Evolutionary conservation across 805 yeast species (phyloP).

Genomic region (Tetrapisispora namnaoensis): DNA sequence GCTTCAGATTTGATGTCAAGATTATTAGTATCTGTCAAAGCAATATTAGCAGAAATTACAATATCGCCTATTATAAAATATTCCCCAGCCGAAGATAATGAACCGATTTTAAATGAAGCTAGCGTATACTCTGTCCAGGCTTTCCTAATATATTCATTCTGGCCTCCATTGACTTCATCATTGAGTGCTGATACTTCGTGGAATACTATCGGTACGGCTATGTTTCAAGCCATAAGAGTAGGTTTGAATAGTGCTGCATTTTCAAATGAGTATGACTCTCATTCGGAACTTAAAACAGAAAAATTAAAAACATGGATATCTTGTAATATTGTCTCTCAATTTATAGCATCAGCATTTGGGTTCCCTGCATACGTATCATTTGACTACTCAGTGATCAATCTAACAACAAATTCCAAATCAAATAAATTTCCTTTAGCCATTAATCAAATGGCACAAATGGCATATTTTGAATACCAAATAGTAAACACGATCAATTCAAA

Average conservation of each 20-base stretch:
- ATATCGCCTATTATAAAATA: conserved; percentile 84
- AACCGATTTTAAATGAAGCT: conserved; percentile 77
- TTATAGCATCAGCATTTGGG: conserved; percentile 86
- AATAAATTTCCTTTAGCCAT: conserved; percentile 44
- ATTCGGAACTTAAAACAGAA: conserved; percentile 46
- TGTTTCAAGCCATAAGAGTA: conserved; percentile 84
- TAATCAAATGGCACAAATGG: conserved; percentile 70
- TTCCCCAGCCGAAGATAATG: conserved; percentile 67
- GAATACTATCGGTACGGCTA: conserved; percentile 89
- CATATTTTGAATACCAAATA: conserved; percentile 78
- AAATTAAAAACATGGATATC: conserved; percentile 89
- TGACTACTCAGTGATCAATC: conserved; percentile 50
- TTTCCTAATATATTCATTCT: conserved; percentile 71
- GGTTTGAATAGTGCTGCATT: conserved; percentile 80
- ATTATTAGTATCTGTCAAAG: conserved; percentile 61
- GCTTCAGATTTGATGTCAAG: conserved; percentile 41
- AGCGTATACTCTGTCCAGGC: conserved; percentile 94
- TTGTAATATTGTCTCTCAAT: conserved; percentile 83
- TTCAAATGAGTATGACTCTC: conserved; percentile 42
- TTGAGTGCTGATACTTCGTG: conserved; percentile 92
- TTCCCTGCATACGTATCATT: conserved; percentile 88
- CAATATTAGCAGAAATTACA: conserved; percentile 75
- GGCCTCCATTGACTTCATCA: conserved; percentile 96
- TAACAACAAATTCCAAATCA: not conserved
- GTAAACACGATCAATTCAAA: conserved; percentile 68